Evolutionary conservation across 306 rosid genomes (phyloP).

Genomic region (Vigna reflexopilosa): DNA sequence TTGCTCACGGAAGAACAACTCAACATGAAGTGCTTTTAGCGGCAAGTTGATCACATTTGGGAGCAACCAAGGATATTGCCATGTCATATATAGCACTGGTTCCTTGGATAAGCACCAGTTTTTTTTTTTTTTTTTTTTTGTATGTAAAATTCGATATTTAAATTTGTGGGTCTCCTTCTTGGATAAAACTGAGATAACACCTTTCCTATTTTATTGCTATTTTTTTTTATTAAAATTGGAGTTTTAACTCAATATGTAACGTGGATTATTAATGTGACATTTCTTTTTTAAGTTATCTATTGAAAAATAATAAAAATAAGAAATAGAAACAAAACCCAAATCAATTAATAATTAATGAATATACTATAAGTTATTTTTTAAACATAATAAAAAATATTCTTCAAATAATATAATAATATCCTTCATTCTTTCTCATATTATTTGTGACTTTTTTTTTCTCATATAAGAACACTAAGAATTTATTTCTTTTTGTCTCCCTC

Average conservation of each 20-base stretch:
- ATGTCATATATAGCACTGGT: background rate
- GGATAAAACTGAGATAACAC: background rate
- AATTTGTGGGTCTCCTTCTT: background rate
- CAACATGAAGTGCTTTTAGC: background rate
- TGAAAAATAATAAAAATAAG: too few species aligned
- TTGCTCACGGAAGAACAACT: background rate
- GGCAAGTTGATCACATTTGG: background rate
- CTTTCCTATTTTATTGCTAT: background rate
- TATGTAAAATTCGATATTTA: background rate
- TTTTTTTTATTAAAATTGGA: background rate
- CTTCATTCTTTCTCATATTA: too few species aligned
- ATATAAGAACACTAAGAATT: too few species aligned
- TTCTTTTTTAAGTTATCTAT: background rate
- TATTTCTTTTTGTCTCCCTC: too few species aligned
- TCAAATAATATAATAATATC: too few species aligned
- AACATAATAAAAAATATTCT: too few species aligned
- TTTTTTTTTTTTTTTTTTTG: too few species aligned
- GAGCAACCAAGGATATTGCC: background rate
- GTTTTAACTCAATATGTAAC: background rate
- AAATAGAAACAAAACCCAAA: too few species aligned
- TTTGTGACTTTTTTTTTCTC: too few species aligned
- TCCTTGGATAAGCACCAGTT: background rate
- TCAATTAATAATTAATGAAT: too few species aligned
- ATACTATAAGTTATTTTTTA: too few species aligned
- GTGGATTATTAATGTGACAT: background rate